Conservation (phyloP, 768 basidiomycete genomes). For the Panellus pusillus region DNA sequence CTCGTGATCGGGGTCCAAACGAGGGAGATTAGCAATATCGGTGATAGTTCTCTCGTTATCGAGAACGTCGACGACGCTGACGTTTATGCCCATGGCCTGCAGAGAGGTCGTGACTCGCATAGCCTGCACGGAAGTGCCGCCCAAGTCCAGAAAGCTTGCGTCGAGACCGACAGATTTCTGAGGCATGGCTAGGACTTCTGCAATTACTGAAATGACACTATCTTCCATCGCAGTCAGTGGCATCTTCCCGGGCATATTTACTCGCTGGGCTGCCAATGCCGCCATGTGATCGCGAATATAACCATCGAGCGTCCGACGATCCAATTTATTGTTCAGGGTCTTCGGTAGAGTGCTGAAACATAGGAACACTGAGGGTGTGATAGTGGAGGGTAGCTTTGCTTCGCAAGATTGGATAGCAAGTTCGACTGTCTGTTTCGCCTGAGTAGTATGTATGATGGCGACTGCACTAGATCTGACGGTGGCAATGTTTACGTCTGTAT, state of each 20-base stretch:
- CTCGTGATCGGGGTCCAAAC: not conserved
- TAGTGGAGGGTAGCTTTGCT: not conserved
- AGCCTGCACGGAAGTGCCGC: slow-evolving; percentile 3
- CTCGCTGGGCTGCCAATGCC: not conserved
- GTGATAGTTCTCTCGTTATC: not conserved
- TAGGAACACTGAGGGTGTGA: not conserved
- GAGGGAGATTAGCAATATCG: not conserved
- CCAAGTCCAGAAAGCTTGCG: slow-evolving; percentile 3
- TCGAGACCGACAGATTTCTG: not conserved
- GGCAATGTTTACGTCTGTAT: too few relatives aligned
- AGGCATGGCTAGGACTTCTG: not conserved
- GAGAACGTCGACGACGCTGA: not conserved
- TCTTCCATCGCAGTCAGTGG: not conserved
- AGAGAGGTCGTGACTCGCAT: slow-evolving; percentile 1
- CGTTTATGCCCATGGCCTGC: not conserved
- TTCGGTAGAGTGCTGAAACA: not conserved
- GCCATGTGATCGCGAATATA: not conserved
- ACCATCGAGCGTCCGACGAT: not conserved
- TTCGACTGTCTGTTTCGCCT: not conserved
- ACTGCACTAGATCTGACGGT: too few relatives aligned
- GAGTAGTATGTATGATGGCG: not conserved
- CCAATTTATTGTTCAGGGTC: not conserved
- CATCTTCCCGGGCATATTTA: not conserved
- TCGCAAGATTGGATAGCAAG: not conserved
- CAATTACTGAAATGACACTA: not conserved